Conservation (phyloP, 2,329 filamentous ascomycete species). For the Pseudogymnoascus sp. region DNA sequence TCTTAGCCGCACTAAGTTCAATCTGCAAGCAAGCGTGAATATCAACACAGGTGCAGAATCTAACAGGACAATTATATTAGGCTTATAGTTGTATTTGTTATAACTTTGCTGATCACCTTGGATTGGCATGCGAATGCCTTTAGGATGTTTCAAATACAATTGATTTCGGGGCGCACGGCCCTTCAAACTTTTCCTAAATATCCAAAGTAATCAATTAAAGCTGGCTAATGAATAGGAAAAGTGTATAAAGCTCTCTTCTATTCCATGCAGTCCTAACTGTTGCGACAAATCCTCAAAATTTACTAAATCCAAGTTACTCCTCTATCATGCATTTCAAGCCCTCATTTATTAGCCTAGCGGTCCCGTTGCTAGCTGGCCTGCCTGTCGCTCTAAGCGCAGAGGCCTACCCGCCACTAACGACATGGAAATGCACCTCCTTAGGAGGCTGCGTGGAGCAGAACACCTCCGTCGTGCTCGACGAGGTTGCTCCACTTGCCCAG, state of each 20-base stretch:
- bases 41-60: neutral
- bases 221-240: neutral
- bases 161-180: neutral
- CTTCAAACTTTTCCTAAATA: neutral
- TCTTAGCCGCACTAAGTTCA: neutral
- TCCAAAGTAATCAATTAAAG: neutral
- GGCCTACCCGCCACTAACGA: constrained; percentile 43
- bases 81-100: neutral
- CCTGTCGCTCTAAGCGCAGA: constrained; percentile 27
- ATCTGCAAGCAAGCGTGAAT: neutral
- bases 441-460: constrained; percentile 42
- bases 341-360: neutral
- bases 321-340: too few relatives aligned
- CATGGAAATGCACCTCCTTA: constrained; percentile 44
- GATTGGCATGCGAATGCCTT: neutral
- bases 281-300: neutral
- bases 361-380: neutral
- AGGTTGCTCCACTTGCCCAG: constrained; percentile 30
- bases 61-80: neutral
- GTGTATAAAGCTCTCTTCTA: neutral
- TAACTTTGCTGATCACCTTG: neutral
- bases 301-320: neutral
- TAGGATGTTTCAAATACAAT: neutral
- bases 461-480: constrained; percentile 45
- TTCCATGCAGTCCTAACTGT: neutral